A percentile compares a stretch with the other conserved stretches of the same genome.
Evolutionary conservation across 257 asterid species (phyloP).

Genomic region (Apocynum venetum): DNA sequence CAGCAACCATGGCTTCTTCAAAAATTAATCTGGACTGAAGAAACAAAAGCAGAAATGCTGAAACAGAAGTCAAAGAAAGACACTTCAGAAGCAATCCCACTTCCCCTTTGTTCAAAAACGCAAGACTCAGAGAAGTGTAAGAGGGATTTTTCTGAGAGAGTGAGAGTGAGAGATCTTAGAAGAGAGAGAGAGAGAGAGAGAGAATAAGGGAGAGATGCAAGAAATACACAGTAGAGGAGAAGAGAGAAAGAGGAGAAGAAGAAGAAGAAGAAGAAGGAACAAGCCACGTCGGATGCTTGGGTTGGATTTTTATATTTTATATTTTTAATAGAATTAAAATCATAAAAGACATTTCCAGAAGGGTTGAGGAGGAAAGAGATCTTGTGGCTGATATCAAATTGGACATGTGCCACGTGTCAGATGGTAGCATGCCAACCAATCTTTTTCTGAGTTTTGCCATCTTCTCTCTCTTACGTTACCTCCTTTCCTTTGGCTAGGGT

Average conservation of each 20-base stretch:
- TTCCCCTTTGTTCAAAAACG: conserved; percentile 1
- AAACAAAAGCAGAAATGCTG: conserved; percentile 1
- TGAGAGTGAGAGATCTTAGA: background rate
- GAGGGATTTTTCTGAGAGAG: background rate
- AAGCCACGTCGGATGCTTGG: conserved; percentile 43
- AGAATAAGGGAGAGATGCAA: conserved; percentile 24
- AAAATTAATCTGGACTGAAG: conserved; percentile 1
- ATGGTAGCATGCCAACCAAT: conserved; percentile 21
- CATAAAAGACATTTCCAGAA: conserved; percentile 43
- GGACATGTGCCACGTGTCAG: conserved; percentile 51
- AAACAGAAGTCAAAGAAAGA: conserved; percentile 19
- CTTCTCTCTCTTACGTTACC: background rate
- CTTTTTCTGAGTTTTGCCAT: conserved; percentile 19
- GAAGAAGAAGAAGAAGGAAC: conserved; percentile 19
- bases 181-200: conserved; percentile 3
- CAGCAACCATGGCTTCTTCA: conserved; percentile 49
- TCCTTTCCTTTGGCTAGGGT: background rate
- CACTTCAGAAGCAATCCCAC: background rate
- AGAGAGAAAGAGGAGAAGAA: conserved; percentile 6
- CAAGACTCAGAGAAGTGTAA: background rate
- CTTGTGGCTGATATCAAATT: conserved; percentile 55
- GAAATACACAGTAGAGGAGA: conserved; percentile 3
- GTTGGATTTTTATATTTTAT: background rate
- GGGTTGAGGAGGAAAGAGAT: conserved; percentile 25
- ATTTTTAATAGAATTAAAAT: conserved; percentile 15